Evolutionary conservation across 805 yeast species (phyloP), one percentile per base, ranked within the genome.

Genomic region (Teunomyces panamensis): DNA sequence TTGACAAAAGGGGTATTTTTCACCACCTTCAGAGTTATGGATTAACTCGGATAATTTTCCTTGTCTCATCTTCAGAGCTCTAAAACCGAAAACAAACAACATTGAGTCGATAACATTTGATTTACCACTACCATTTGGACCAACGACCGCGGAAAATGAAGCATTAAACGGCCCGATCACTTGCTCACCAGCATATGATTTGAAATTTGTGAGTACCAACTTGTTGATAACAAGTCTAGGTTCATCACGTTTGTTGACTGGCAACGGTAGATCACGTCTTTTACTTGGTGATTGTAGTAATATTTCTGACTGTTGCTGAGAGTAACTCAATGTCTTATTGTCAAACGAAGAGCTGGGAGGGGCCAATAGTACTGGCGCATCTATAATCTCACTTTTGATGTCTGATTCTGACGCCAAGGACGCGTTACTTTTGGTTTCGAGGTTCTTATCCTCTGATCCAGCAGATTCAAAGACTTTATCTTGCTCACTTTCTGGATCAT

Each of bases 91-190:
- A 1, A 95, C 99, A 65, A 94, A 94, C 30, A 95, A 77, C 76
- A 94, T 83, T 4, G 97, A 89, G 64, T 95, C 99, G 64, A 94
- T 94, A 54, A 94, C 97, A 61, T 95, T 94, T 11, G 98, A 91
- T 67, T 94, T 94, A 2, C 99, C 99, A 9, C 96, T 87, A 7
- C 99, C 99, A 64, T 94, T 94, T 4, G 99, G 99, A 0, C 99
- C 99, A 10, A 94, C 97, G 9, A 94, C 96, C 0, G 99, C 98
- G 9, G 96, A 88, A 60, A 94, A 95, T 4, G 95, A 89, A 32
- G 91, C 69, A 58, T 94, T 87, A 66, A 94, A 94, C 0, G 99
- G 99, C 0, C 99, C 99, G 44, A 94, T 87, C 5, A 81, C 80
- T 68, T 94, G 98, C 13, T 77, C 71, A 0, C 99, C 99, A 0